Base-by-base conservation (phyloP, 371 early-diverging fungal genomes). In the Amoeboaphelidium protococcarum region DNA sequence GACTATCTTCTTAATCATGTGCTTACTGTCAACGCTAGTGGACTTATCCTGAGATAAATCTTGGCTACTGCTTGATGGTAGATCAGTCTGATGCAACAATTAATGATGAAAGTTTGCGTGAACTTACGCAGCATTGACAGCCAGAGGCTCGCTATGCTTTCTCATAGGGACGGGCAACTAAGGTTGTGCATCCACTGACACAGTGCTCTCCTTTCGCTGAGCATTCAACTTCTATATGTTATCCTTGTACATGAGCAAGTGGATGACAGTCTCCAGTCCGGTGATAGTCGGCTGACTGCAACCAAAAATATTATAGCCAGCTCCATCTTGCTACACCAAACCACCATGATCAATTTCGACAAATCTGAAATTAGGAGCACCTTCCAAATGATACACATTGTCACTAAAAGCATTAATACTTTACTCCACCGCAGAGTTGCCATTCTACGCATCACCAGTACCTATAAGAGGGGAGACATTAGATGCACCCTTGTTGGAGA, bases 301-400 rank as follows among this genome's bases (percentile, higher is more conserved):
- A 40, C 78, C 78, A 52, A 66, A 71, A 2, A 76, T 66, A 48
- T 72, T 69, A 45, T 68, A 53, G 46, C 69, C 71, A 22, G 68
- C 69, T 47, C 63, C 60, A n/a, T n/a, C n/a, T n/a, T n/a, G n/a
- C n/a, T n/a, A n/a, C n/a, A n/a, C n/a, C n/a, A n/a, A n/a, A n/a
- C n/a, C n/a, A n/a, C n/a, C n/a, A n/a, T n/a, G n/a, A n/a, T n/a
- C n/a, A n/a, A n/a, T n/a, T n/a, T n/a, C n/a, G n/a, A n/a, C n/a
- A n/a, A n/a, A n/a, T 21, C 78, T 66, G 54, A 78, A 78, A 51
- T 78, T 76, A 26, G 76, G 76, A 10, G 76, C 73, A 0, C 76
- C 78, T 48, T 74, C 71, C 26, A 76, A 56, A 49, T 71, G 65
- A 45, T 76, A 69, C 50, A 69, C 74, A 10, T 73, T 59, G 16